Evolutionary conservation across 306 rosid genomes (phyloP), one percentile per base, ranked within the genome.

Genomic region (Sophora flavescens): DNA sequence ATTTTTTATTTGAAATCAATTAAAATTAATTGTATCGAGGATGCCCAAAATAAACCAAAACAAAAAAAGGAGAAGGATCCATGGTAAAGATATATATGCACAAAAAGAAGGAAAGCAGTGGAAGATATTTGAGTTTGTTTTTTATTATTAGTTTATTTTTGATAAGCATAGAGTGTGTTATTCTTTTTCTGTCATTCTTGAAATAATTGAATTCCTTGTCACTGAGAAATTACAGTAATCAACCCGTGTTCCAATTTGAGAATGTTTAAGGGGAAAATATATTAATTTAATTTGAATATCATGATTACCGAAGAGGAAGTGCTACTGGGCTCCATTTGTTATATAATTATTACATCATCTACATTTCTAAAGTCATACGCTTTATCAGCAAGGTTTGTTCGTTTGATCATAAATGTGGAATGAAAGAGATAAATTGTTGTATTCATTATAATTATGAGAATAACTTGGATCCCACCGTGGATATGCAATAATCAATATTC

Each of bases 401-500:
- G 5, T 53, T 33, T 71, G 10, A 52, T 72, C 53, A 72, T 36
- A 70, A 63, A 76, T 8, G 48, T 63, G 69, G 17, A 68, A 52
- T 61, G 18, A 8, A 39, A 30, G 58, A 28, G 59, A 50, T 38
- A 68, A 32, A 70, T 32, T 32, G 41, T 32, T 30, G 30, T 17
- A 41, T 17, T 18, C 14, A n/a, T 58, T 42, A 22, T 22, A 22
- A 22, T 22, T 22, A 66, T 61, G 77, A 63, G 45, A 78, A 65
- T 38, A 63, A 36, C 12, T 74, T 57, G 63, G 44, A 58, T 45
- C 63, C 74, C 51, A 11, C 50, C 38, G 14, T 33, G 60, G 68
- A 44, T 64, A 33, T 53, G 38, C 80, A 79, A 77, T 84, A 44
- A 84, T 81, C 16, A 56, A 78, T 30, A 48, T 83, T 84, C 71